Evolutionary conservation across 768 basidiomycete species (phyloP).

Genomic region (Kondoa malvinella): DNA sequence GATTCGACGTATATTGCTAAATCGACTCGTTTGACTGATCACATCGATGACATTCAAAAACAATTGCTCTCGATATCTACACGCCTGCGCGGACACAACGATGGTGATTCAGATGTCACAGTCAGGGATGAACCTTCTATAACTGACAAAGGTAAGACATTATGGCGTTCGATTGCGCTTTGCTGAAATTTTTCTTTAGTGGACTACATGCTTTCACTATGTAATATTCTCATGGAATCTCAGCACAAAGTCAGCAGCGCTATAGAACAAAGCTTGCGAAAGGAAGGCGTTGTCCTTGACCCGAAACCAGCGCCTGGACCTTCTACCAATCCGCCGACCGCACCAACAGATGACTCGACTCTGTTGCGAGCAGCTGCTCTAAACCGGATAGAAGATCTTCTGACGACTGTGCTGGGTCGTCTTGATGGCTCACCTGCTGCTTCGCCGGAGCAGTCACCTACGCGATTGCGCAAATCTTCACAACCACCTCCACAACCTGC

Average conservation of each 20-base stretch:
- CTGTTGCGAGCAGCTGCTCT: slow-evolving; percentile 4
- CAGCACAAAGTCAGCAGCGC: slow-evolving; percentile 9
- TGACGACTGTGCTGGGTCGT: slow-evolving; percentile 3
- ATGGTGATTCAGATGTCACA: slow-evolving; percentile 6
- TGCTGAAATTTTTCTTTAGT: not conserved
- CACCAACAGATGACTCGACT: not conserved
- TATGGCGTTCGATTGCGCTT: slow-evolving; percentile 1
- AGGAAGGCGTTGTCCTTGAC: not conserved
- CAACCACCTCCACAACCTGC: too few relatives aligned
- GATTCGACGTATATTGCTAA: slow-evolving; percentile 1
- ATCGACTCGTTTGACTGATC: slow-evolving; percentile 2
- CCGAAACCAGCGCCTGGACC: not conserved
- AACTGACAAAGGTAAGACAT: slow-evolving; percentile 3
- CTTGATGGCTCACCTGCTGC: not conserved
- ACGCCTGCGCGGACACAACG: slow-evolving; percentile 5
- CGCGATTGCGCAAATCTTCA: not conserved
- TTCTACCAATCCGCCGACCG: not conserved
- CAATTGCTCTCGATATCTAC: slow-evolving; percentile 13
- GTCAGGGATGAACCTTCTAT: slow-evolving; percentile 1
- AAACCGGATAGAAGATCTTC: slow-evolving; percentile 8
- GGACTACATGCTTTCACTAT: slow-evolving; percentile 5
- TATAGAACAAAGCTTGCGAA: not conserved
- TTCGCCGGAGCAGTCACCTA: not conserved
- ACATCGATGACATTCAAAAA: slow-evolving; percentile 13
- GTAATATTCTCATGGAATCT: slow-evolving; percentile 3